Percentiles rank a stretch among this genome's conserved stretches.
Conservation (phyloP, 768 basidiomycete species). For the Trametes elegans region DNA sequence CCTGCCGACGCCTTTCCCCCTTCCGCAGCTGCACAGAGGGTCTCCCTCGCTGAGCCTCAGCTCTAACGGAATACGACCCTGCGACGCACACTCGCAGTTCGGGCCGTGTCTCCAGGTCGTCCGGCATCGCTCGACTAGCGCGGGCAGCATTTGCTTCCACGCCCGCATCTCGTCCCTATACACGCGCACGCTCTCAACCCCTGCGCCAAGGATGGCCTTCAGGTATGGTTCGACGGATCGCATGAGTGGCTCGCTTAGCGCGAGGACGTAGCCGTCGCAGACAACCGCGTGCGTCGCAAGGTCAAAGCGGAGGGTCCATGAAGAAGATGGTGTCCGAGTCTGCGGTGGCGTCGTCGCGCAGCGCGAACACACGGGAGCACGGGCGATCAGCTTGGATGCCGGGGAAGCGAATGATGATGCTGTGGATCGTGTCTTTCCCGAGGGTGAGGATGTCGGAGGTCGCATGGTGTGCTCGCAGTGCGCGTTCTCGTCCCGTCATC, state of each 20-base stretch:
- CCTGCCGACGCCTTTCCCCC: conserved; percentile 39
- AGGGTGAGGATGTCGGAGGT: conserved; percentile 28
- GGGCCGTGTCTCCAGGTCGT: conserved; percentile 45
- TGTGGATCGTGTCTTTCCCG: conserved; percentile 34
- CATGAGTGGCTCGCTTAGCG: conserved; percentile 28
- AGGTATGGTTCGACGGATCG: conserved; percentile 5
- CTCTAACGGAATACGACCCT: conserved; percentile 37
- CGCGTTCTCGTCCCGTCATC: conserved; percentile 34
- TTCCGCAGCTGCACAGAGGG: conserved; percentile 55
- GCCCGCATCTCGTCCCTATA: conserved; percentile 35
- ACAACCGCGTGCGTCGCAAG: conserved; percentile 49
- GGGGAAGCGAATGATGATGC: conserved; percentile 26
- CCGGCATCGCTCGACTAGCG: conserved; percentile 52
- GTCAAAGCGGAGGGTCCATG: conserved; percentile 47
- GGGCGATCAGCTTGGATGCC: conserved; percentile 27
- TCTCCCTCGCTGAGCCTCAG: background rate
- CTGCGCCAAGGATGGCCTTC: background rate
- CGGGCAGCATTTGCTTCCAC: conserved; percentile 55
- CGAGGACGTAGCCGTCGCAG: conserved; percentile 48
- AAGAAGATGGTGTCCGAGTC: conserved; percentile 43
- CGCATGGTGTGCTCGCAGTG: conserved; percentile 23
- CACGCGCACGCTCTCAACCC: conserved; percentile 39
- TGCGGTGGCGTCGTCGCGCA: conserved; percentile 19
- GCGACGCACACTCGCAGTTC: conserved; percentile 46
- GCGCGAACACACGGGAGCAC: conserved; percentile 22